These are phyloP conservation scores for Hirschioporus abietinus DNA, from an alignment of 768 basidiomycete genomes.

Conservation along the genomic window DNA sequence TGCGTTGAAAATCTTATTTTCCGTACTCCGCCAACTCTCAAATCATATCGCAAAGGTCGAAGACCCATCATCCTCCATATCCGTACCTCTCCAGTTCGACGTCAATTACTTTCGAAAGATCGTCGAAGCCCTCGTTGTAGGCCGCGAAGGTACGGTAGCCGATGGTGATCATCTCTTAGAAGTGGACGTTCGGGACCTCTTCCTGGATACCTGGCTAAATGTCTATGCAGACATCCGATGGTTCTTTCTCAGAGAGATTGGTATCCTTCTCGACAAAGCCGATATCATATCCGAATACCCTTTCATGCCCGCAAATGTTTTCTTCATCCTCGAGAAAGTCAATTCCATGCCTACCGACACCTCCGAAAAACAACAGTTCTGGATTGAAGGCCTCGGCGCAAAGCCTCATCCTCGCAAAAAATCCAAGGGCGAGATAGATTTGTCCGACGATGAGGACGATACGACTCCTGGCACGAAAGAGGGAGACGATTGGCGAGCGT, in stretches of 20 bases:
- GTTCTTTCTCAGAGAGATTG: slow-evolving; percentile 81
- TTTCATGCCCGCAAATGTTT: slow-evolving; percentile 39
- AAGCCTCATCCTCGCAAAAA: slow-evolving; percentile 50
- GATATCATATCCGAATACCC: slow-evolving; percentile 26
- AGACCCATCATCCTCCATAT: slow-evolving; percentile 20
- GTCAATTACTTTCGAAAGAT: slow-evolving; percentile 63
- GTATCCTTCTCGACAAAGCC: slow-evolving; percentile 21
- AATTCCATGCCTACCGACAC: slow-evolving; percentile 69
- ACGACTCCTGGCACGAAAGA: slow-evolving; percentile 39
- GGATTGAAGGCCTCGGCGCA: slow-evolving; percentile 61
- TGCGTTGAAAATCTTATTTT: slow-evolving; percentile 69
- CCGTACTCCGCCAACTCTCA: slow-evolving; percentile 74
- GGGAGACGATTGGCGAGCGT: slow-evolving; percentile 73
- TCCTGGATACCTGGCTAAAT: slow-evolving; percentile 69
- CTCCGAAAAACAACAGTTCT: slow-evolving; percentile 71
- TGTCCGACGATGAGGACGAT: slow-evolving; percentile 29
- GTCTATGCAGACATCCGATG: slow-evolving; percentile 81
- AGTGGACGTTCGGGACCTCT: slow-evolving; percentile 54
- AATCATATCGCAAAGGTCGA: slow-evolving; percentile 44
- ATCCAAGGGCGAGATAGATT: slow-evolving; percentile 29
- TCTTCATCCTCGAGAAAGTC: slow-evolving; percentile 62
- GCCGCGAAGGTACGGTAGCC: slow-evolving; percentile 42
- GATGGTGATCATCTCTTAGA: slow-evolving; percentile 37
- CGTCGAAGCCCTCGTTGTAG: slow-evolving; percentile 52
- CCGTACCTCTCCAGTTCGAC: slow-evolving; percentile 60